Base-by-base conservation (phyloP, 2,329 filamentous ascomycete genomes). In the Mycocentrospora acerina region DNA sequence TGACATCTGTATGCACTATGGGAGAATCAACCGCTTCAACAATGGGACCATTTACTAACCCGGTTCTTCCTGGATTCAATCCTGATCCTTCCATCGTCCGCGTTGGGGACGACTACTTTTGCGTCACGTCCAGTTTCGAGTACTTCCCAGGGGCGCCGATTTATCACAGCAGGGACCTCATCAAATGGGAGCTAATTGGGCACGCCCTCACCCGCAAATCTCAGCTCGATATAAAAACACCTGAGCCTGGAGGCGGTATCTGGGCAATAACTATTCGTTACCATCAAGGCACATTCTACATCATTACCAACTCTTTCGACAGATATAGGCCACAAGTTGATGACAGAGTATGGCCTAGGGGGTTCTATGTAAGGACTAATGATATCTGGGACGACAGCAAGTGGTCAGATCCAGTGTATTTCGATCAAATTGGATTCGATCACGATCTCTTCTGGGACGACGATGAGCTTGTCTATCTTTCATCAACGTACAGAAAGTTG, bases 101-200 rank as follows among this genome's bases (percentile, higher is more conserved):
- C 6, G 71, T 74, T 4, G 42, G 35, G 3, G 14, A 27, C 2
- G 60, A 59, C 7, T 77, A 74, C 52, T 76, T 73, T 52, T 75
- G 71, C 42, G 70, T 67, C 5, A 75, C 74, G 0, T 79, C 77
- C 0, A 76, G 72, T 0, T 80, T 79, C 43, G 70, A 75, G 28
- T 66, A 71, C 4, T 78, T 77, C 46, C 76, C 77, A 0, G 75
- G 76, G 0, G 57, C 76, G 3, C 74, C 76, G 0, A 69, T 80
- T 19, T 73, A 79, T 45, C 73, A 73, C 4, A 75, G 70, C 10
- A 69, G 64, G 26, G 75, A 80, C 46, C 53, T 80, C 3, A 46
- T 71, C 11, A 71, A 74, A 40, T 80, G 76, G 76, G 73, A 70
- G 28, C 62, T 73, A 3, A 67, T 71, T 19, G 59, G 61, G 27